Conservation (phyloP, 2,329 filamentous ascomycete species). For the Magnaporthales sp. region DNA sequence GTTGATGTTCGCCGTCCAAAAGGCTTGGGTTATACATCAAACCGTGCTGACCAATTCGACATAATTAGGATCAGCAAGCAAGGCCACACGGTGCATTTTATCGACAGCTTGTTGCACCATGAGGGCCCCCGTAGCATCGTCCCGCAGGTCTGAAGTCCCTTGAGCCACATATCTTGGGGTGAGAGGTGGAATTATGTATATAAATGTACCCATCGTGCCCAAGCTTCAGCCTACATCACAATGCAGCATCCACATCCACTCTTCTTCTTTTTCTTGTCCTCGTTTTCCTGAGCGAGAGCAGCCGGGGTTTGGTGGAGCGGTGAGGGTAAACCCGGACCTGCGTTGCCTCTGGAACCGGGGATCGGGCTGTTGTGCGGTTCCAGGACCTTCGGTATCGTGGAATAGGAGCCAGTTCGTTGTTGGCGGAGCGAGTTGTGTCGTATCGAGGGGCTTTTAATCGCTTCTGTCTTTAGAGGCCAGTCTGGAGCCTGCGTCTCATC, state of each 20-base stretch:
- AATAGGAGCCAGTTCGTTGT: slow-evolving; percentile 43
- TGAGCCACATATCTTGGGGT: background rate
- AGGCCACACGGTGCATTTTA: background rate
- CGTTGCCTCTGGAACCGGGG: slow-evolving; percentile 11
- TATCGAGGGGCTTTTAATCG: slow-evolving; percentile 36
- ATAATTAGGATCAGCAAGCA: too few relatives aligned
- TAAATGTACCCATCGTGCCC: background rate
- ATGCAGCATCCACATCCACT: slow-evolving; percentile 63
- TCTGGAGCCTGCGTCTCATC: slow-evolving; percentile 31
- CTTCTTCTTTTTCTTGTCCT: slow-evolving; percentile 41
- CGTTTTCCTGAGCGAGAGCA: slow-evolving; percentile 24
- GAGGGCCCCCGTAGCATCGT: background rate
- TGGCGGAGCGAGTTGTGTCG: slow-evolving; percentile 25
- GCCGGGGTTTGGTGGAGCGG: background rate
- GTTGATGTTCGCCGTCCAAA: background rate
- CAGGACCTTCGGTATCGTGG: slow-evolving; percentile 53
- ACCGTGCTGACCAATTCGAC: too few relatives aligned
- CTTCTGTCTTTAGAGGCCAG: slow-evolving; percentile 49
- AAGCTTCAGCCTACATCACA: slow-evolving; percentile 49
- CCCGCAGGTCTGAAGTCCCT: background rate
- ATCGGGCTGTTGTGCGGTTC: slow-evolving; percentile 32
- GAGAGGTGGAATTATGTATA: background rate
- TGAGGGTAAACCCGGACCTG: background rate
- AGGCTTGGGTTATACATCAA: background rate
- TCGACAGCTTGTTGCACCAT: background rate